Evolutionary conservation across 352 stramenopile species (phyloP).

Genomic region (Thraustotheca clavata): DNA sequence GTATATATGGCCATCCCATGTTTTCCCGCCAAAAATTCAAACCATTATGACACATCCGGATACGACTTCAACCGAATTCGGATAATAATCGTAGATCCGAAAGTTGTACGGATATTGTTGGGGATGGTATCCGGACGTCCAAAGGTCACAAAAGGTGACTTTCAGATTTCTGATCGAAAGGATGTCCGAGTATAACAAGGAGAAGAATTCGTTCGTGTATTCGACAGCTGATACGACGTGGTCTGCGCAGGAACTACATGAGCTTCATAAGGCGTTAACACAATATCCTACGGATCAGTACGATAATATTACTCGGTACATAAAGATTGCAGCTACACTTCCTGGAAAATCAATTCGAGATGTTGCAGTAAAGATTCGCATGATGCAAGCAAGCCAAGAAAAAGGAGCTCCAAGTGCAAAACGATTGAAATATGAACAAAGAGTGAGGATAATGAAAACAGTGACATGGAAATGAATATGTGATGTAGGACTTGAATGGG

Average conservation of each 20-base stretch:
- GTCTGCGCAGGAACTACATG: conserved; percentile 54
- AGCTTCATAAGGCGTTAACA: conserved; percentile 42
- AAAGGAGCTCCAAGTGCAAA: conserved; percentile 15
- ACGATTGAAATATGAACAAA: conserved; percentile 4
- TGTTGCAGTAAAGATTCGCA: conserved; percentile 60
- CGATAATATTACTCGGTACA: conserved; percentile 77
- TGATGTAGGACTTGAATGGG: neutral
- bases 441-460: too few species aligned
- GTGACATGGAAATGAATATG: too few species aligned
- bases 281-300: conserved; percentile 50
- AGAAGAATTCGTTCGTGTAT: conserved; percentile 37
- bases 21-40: too few species aligned
- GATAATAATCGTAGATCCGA: too few species aligned
- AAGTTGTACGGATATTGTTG: too few species aligned
- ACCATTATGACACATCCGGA: too few species aligned
- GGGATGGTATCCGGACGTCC: too few species aligned
- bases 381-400: conserved; percentile 23
- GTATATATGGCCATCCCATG: too few species aligned
- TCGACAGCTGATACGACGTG: conserved; percentile 48
- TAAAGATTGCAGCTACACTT: conserved; percentile 64
- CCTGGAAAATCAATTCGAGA: conserved; percentile 65
- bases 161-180: too few species aligned
- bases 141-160: too few species aligned
- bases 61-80: too few species aligned
- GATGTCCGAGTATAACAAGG: too few species aligned